These are phyloP conservation scores for Groenewaldozyma auringiensis DNA, from an alignment of 1,139 yeast genomes.

Conservation along the genomic window DNA sequence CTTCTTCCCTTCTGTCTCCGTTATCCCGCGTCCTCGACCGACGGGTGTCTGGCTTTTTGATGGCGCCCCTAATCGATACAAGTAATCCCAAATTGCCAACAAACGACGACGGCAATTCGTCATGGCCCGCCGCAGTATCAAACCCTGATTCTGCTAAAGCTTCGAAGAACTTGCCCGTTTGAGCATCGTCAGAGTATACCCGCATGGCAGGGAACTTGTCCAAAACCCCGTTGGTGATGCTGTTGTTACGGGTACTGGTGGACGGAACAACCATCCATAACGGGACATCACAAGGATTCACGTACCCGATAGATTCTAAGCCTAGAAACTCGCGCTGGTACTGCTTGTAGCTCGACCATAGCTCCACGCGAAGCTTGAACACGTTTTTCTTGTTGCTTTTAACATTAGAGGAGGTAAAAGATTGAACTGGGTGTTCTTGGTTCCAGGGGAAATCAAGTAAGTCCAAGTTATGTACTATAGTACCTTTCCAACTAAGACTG, in stretches of 20 bases:
- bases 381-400: too few species aligned
- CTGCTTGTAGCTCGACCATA: conserved; percentile 1
- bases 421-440: conserved; percentile 11
- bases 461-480: background rate
- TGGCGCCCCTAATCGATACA: background rate
- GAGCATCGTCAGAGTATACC: background rate
- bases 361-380: background rate
- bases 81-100: background rate
- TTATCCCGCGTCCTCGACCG: too few species aligned
- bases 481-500: background rate
- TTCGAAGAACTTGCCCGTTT: background rate
- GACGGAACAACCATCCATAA: background rate
- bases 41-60: background rate
- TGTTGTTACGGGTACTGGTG: background rate
- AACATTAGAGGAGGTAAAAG: too few species aligned
- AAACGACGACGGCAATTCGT: background rate
- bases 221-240: background rate
- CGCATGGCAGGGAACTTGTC: background rate
- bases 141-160: background rate
- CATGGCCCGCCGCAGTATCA: too few species aligned
- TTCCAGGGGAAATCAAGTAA: conserved; percentile 5
- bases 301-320: conserved; percentile 5
- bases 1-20: background rate
- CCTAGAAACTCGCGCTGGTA: background rate
- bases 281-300: conserved; percentile 8